Evolutionary conservation across 2,329 filamentous ascomycete genomes (phyloP).

Genomic region (Aurifilum marmelostoma): DNA sequence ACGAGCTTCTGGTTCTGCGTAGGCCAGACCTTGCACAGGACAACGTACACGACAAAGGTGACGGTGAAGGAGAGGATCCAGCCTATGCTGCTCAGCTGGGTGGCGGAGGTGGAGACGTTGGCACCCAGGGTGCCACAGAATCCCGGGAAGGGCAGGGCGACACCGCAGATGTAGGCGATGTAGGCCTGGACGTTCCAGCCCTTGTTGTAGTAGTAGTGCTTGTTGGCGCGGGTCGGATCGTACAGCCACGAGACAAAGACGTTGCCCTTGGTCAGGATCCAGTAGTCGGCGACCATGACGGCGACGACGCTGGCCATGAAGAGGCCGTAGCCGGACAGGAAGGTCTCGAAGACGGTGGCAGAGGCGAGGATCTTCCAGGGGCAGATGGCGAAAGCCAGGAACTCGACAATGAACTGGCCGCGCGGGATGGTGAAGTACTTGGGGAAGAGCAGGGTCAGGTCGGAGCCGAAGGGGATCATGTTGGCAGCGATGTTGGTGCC

Average conservation of each 20-base stretch:
- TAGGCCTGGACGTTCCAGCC: constrained; percentile 42
- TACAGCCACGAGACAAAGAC: constrained; percentile 40
- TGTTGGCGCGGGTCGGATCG: constrained; percentile 37
- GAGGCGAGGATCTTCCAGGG: constrained; percentile 35
- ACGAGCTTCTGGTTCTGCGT: constrained; percentile 20
- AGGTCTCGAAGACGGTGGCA: constrained; percentile 31
- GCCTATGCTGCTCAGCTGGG: constrained; percentile 39
- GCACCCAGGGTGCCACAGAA: constrained; percentile 40
- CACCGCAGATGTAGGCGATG: constrained; percentile 40
- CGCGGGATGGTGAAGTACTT: constrained; percentile 43
- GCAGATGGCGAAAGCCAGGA: constrained; percentile 31
- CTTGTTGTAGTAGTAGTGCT: constrained; percentile 39
- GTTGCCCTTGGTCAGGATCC: constrained; percentile 40
- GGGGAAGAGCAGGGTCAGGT: constrained; percentile 40
- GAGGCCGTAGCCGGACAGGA: constrained; percentile 32
- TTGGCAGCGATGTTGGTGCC: constrained; percentile 37
- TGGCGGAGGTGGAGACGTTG: constrained; percentile 37
- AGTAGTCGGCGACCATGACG: constrained; percentile 36
- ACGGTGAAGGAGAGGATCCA: constrained; percentile 41
- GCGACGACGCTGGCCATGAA: constrained; percentile 33
- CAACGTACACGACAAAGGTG: constrained; percentile 39
- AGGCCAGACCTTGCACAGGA: constrained; percentile 40
- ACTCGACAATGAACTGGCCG: constrained; percentile 35
- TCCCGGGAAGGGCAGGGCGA: constrained; percentile 41
- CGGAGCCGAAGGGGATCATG: constrained; percentile 44